Evolutionary conservation across 1,139 yeast genomes (phyloP), one percentile per base, ranked within the genome.

Genomic region (Yamadazyma triangularis): DNA sequence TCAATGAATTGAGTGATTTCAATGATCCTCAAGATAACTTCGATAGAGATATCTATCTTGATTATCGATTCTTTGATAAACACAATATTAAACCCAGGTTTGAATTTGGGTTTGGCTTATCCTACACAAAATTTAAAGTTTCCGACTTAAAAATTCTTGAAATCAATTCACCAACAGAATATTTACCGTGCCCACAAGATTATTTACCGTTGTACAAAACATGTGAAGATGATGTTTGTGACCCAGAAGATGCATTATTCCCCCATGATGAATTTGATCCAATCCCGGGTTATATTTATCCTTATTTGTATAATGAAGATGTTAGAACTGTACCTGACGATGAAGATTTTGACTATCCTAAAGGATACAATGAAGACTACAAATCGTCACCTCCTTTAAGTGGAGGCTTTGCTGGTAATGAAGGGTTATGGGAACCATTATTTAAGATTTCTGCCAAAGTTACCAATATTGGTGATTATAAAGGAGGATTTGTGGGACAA

Each of bases 31-130:
- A 64, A 38, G 80, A 76, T 53, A 64, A 60, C 34, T 64, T 64
- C 44, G 73, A 66, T 34, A 52, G 71, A 8, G 77, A 70, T 40
- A 58, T 72, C 25, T 70, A 67, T 40, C 52, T 77, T 34, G 84
- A 75, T 48, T 77, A 77, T 51, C 47, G 73, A 22, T 73, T 65
- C 44, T 77, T 75, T 49, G 83, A 77, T 44, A 70, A 74, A 47
- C 64, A 70, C 40, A 66, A 70, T 37, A 70, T 75, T 24, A 64
- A 64, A 41, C 81, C 83, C 14, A 56, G 82, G 28, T 79, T 55
- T 50, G 81, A 73, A 39, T 78, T 78, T 53, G 85, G 84, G 1
- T 74, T 49, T 53, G 84, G 85, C 5, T 56, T 77, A 35, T 74
- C 80, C 3, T 77, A 73, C 46, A 64, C 82, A 2, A 58, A 54